Base-by-base conservation (phyloP, 2,329 filamentous ascomycete genomes). In the Talaromyces albobiverticillius region DNA sequence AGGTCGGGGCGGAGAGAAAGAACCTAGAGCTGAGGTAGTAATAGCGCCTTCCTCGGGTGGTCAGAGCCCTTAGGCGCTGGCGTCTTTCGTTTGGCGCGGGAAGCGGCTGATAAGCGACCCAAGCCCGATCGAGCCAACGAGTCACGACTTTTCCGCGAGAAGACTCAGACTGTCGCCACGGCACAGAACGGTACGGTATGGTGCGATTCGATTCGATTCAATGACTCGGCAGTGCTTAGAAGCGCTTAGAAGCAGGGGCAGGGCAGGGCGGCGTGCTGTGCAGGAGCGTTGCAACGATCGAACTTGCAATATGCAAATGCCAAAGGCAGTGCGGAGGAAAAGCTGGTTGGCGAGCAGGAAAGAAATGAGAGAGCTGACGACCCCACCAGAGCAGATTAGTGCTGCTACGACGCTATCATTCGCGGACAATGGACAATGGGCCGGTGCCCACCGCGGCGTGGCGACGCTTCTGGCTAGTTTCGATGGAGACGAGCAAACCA, bases 381-480 rank as follows among this genome's bases (percentile, higher is more conserved):
- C 36, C 36, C 36, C 36, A 40, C 36, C 36, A 38, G 36, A 38
- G 36, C 36, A 16, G 4, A 2, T 18, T 38, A 18, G 5, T 29
- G 26, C 26, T 6, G 36, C 1, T 9, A 20, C 6, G 6, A n/a
- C 36, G 31, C 25, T 29, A 3, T 34, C 31, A 34, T 29, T 4
- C 5, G 31, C n/a, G 31, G 31, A 14, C 31, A 34, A 2, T 34
- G 31, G 11, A 3, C 31, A 34, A 3, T 34, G 31, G n/a, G 36
- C 11, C 16, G 36, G 18, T 16, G 11, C 36, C n/a, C 11, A 40
- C 36, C 9, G 16, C 16, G 36, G 36, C 18, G 36, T 40, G 36
- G 18, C 36, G 18, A 40, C 36, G 36, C 36, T 41, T 50, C 29
- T 18, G 47, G 47, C 36, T 50, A 50, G 47, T 29, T 31, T 46